Percentiles rank a stretch among this genome's conserved stretches.
Conservation (phyloP, 768 basidiomycete genomes). For the Dacryopinax primogenitus region DNA sequence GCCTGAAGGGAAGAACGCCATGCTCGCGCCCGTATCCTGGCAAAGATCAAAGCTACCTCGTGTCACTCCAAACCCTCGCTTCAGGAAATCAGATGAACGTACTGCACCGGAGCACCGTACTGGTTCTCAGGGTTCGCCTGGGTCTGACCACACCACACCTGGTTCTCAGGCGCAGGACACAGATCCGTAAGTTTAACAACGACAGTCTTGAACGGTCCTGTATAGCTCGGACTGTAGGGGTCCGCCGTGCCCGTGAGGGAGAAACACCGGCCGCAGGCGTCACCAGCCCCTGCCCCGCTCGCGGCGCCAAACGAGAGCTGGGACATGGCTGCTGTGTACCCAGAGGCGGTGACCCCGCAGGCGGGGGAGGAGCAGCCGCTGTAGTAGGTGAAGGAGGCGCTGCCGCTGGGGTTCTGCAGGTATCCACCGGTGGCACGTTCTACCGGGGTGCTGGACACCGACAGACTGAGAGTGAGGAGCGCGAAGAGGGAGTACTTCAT, state of each 20-base stretch:
- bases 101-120: constrained; percentile 40
- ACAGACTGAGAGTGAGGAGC: neutral
- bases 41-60: constrained; percentile 47
- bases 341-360: constrained; percentile 40
- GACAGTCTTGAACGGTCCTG: constrained; percentile 41
- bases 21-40: constrained; percentile 41
- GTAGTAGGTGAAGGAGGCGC: constrained; percentile 47
- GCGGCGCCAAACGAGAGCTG: constrained; percentile 43
- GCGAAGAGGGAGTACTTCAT: neutral
- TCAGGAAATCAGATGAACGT: constrained; percentile 17
- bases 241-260: constrained; percentile 37
- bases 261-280: constrained; percentile 53
- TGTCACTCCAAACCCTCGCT: neutral
- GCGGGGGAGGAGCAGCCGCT: constrained; percentile 40
- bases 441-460: neutral
- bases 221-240: constrained; percentile 40
- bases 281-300: constrained; percentile 41
- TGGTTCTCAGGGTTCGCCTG: constrained; percentile 33
- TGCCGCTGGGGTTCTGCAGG: constrained; percentile 40
- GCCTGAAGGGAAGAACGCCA: constrained; percentile 43
- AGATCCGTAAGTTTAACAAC: constrained; percentile 40
- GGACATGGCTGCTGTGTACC: constrained; percentile 45
- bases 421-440: constrained; percentile 37
- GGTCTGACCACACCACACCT: constrained; percentile 46
- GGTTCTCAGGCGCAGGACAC: constrained; percentile 38